These are phyloP conservation scores for Glycine soja DNA, from an alignment of 306 rosid genomes.

Conservation along the genomic window DNA sequence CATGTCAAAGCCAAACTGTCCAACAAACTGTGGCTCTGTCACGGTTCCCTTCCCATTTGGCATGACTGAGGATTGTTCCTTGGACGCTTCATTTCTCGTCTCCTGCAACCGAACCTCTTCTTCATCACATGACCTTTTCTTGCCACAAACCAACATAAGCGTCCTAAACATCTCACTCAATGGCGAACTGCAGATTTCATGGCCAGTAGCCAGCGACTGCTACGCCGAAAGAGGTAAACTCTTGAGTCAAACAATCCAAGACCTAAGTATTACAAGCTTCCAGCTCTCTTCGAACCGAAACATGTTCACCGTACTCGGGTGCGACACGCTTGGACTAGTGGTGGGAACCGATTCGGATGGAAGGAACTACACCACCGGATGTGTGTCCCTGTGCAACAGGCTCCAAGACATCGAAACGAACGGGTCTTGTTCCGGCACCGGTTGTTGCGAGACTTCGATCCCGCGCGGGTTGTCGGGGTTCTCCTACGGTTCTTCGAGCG, in stretches of 20 bases:
- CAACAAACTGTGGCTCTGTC: constrained; percentile 11
- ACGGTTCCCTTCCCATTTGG: constrained; percentile 50
- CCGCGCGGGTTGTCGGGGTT: not conserved
- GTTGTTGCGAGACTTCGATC: constrained; percentile 55
- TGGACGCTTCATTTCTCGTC: constrained; percentile 43
- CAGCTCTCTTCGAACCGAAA: constrained; percentile 44
- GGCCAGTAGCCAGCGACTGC: constrained; percentile 29
- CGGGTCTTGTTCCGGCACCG: constrained; percentile 48
- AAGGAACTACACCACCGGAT: constrained; percentile 37
- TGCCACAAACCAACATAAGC: not conserved
- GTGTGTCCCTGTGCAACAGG: constrained; percentile 39
- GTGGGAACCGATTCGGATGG: accelerated
- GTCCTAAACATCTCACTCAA: constrained; percentile 41
- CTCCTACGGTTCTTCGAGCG: accelerated
- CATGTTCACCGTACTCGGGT: constrained; percentile 46
- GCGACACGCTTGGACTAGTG: constrained; percentile 35
- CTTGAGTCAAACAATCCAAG: accelerated
- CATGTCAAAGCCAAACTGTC: constrained; percentile 4
- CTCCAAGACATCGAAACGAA: not conserved
- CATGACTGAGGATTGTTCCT: constrained; percentile 15
- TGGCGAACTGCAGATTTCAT: constrained; percentile 46
- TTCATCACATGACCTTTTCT: not conserved
- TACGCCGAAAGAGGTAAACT: not conserved
- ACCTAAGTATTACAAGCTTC: not conserved
- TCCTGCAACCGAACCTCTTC: constrained; percentile 11